phyloP scores from a whole-genome alignment of 2,329 filamentous ascomycete species.

The Alternaria panax region DNA sequence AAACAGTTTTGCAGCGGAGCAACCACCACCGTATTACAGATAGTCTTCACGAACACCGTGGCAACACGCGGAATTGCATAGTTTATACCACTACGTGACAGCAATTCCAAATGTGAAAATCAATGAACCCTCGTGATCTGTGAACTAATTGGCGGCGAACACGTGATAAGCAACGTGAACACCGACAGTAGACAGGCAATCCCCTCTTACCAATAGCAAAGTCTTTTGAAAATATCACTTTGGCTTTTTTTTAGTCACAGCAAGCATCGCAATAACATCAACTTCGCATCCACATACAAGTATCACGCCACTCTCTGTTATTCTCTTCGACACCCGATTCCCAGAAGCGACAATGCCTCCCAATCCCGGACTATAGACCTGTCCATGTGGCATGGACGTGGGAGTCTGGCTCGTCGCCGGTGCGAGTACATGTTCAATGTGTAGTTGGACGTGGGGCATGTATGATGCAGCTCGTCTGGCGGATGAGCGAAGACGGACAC shows the following conservation, averaged over 20 bases:
- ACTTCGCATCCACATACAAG: too few species aligned
- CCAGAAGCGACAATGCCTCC: not conserved
- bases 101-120: not conserved
- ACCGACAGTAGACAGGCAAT: too few species aligned
- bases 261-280: not conserved
- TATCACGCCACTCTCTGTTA: not conserved
- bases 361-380: not conserved
- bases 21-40: constrained; percentile 12
- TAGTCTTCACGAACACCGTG: not conserved
- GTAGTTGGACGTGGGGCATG: constrained; percentile 2
- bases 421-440: not conserved
- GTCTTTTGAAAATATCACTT: not conserved
- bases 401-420: not conserved
- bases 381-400: not conserved
- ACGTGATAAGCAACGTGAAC: not conserved
- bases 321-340: not conserved
- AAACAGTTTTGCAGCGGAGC: not conserved
- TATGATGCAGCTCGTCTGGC: not conserved
- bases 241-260: not conserved
- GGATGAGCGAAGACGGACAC: not conserved
- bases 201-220: not conserved
- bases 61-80: not conserved
- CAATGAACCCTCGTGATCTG: not conserved
- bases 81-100: not conserved
- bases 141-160: not conserved